phyloP scores from a whole-genome alignment of 768 basidiomycete genomes.

The Phylloporus arenicola region DNA sequence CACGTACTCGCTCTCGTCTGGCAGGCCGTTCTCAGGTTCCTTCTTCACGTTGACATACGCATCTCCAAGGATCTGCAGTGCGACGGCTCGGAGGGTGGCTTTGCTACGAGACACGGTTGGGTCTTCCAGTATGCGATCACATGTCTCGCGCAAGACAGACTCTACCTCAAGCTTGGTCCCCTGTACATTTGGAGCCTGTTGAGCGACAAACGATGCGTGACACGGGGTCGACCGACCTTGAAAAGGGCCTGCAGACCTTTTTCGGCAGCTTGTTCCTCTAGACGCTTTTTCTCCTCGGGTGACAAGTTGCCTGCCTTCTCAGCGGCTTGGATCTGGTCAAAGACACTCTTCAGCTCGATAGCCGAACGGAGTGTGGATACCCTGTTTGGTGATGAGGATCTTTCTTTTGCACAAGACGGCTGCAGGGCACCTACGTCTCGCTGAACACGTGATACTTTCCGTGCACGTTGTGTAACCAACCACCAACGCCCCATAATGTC shows the following conservation, averaged over 20 bases:
- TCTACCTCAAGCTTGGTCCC: constrained; percentile 91
- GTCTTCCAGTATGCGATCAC: constrained; percentile 72
- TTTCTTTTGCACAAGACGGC: background rate
- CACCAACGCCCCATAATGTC: constrained; percentile 75
- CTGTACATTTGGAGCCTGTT: constrained; percentile 31
- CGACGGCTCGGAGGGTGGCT: constrained; percentile 68
- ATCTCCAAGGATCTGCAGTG: constrained; percentile 79
- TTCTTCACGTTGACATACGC: constrained; percentile 69
- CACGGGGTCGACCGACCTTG: constrained; percentile 49
- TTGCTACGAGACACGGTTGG: constrained; percentile 48
- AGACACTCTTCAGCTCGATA: constrained; percentile 83
- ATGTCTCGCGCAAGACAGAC: constrained; percentile 82
- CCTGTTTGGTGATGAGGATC: constrained; percentile 32
- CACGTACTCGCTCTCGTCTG: constrained; percentile 76
- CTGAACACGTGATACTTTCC: constrained; percentile 92
- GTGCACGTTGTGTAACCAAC: constrained; percentile 90
- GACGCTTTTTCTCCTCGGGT: constrained; percentile 71
- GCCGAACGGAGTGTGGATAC: constrained; percentile 83
- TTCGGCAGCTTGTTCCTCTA: constrained; percentile 91
- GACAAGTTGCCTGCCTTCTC: constrained; percentile 77
- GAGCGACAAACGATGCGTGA: background rate
- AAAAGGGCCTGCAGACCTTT: constrained; percentile 88
- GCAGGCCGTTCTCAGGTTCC: constrained; percentile 36
- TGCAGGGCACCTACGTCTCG: constrained; percentile 65
- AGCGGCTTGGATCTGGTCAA: constrained; percentile 88